phyloP scores from a whole-genome alignment of 192 early-diverging fungal genomes.

The Dissophora globulifera region DNA sequence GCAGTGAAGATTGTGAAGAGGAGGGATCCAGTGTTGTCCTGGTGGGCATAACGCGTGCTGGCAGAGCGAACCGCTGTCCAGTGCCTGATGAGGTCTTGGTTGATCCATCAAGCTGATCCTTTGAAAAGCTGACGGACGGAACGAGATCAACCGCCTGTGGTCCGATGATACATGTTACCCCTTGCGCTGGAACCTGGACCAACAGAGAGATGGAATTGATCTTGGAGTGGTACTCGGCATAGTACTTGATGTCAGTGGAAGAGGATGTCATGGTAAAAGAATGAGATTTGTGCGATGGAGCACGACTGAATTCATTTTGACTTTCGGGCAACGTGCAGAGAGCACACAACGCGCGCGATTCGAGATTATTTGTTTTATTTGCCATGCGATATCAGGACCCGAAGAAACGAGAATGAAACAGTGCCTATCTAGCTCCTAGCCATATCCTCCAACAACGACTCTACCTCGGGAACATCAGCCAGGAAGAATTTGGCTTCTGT shows the following conservation, averaged over 20 bases:
- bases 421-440: slow-evolving; percentile 45
- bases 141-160: slow-evolving; percentile 34
- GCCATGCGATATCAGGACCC: too few relatives aligned
- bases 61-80: slow-evolving; percentile 2
- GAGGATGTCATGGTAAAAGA: background rate
- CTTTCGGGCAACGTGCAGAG: too few relatives aligned
- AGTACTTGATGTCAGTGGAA: background rate
- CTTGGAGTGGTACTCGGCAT: slow-evolving; percentile 50
- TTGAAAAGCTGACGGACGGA: background rate
- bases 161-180: slow-evolving; percentile 31
- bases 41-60: slow-evolving; percentile 34
- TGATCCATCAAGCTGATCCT: background rate
- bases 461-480: slow-evolving; percentile 70
- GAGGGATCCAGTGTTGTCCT: slow-evolving; percentile 38
- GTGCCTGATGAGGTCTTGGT: background rate
- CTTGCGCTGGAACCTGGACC: slow-evolving; percentile 24
- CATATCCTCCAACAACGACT: slow-evolving; percentile 55
- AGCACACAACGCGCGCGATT: too few relatives aligned
- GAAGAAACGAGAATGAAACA: too few relatives aligned
- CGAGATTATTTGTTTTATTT: too few relatives aligned
- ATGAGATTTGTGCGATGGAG: too few relatives aligned
- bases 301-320: too few relatives aligned
- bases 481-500: slow-evolving; percentile 92
- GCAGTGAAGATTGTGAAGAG: slow-evolving; percentile 13
- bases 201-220: slow-evolving; percentile 47